These are phyloP conservation scores for Boletus rubescentipes DNA, from an alignment of 768 basidiomycete species.

Conservation along the genomic window DNA sequence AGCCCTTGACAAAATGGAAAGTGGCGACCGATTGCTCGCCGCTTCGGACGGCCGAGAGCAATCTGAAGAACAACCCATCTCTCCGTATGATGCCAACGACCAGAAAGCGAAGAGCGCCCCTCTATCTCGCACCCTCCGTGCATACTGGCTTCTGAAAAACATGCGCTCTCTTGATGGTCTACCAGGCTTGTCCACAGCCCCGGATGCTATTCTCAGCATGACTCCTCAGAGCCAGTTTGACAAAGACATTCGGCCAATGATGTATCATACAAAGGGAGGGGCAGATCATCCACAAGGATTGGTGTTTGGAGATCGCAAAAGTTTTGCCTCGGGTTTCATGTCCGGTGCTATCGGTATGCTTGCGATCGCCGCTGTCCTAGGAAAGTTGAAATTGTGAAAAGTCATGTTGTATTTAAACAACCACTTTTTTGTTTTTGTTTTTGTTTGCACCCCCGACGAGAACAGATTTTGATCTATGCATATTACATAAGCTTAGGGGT, in stretches of 20 bases:
- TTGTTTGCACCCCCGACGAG: too few species aligned
- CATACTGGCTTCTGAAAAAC: constrained; percentile 55
- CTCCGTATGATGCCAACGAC: constrained; percentile 7
- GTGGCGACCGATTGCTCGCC: constrained; percentile 32
- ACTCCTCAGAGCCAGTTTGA: constrained; percentile 20
- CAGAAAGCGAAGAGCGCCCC: constrained; percentile 1
- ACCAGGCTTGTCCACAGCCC: constrained; percentile 40
- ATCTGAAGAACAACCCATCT: neutral
- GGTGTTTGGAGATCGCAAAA: constrained; percentile 1
- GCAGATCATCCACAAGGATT: neutral
- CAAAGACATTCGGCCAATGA: constrained; percentile 14
- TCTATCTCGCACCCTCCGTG: constrained; percentile 35
- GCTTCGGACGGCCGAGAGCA: neutral
- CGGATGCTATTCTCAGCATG: constrained; percentile 15
- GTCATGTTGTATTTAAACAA: too few species aligned
- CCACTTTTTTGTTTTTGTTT: too few species aligned
- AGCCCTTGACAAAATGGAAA: constrained; percentile 42
- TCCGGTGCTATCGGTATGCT: constrained; percentile 11
- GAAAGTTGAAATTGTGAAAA: constrained; percentile 4
- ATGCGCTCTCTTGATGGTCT: constrained; percentile 55
- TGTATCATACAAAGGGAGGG: neutral
- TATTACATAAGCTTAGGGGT: too few species aligned
- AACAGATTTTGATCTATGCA: too few species aligned
- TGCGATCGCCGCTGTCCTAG: constrained; percentile 8
- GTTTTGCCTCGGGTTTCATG: constrained; percentile 20